A percentile compares a stretch with the other conserved stretches of the same genome.
Evolutionary conservation across 768 basidiomycete species (phyloP).

Genomic region (Exsudoporus frostii): DNA sequence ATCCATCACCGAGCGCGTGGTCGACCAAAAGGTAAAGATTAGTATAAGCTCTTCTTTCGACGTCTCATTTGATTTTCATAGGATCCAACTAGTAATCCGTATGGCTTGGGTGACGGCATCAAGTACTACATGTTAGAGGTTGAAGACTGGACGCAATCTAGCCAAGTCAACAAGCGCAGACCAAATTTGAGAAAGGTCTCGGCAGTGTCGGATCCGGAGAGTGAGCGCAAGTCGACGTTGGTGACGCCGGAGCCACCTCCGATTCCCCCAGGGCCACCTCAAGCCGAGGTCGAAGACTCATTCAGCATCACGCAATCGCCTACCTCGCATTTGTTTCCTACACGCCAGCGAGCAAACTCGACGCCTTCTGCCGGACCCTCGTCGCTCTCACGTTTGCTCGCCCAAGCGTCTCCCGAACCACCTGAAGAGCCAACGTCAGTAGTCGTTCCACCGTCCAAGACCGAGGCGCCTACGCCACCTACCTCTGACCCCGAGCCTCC

Average conservation of each 20-base stretch:
- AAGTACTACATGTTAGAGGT: constrained; percentile 94
- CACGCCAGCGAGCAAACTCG: constrained; percentile 61
- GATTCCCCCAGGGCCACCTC: constrained; percentile 56
- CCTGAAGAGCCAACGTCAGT: constrained; percentile 33
- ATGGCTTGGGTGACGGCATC: constrained; percentile 80
- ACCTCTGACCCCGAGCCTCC: not conserved
- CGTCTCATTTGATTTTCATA: constrained; percentile 28
- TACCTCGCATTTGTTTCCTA: constrained; percentile 66
- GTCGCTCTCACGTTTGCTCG: constrained; percentile 73
- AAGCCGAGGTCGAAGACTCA: constrained; percentile 70
- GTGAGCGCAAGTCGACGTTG: constrained; percentile 31
- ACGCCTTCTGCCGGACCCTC: constrained; percentile 72
- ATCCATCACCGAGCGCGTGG: constrained; percentile 80
- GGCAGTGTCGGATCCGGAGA: constrained; percentile 37
- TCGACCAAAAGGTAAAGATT: constrained; percentile 61
- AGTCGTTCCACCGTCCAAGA: constrained; percentile 26
- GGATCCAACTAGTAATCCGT: constrained; percentile 87
- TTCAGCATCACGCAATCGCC: constrained; percentile 63
- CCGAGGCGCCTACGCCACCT: constrained; percentile 32
- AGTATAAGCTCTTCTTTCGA: not conserved
- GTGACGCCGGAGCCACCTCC: constrained; percentile 13
- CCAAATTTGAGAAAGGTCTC: constrained; percentile 50
- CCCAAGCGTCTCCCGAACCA: constrained; percentile 56
- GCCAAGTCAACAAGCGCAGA: constrained; percentile 56
- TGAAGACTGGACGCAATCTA: constrained; percentile 87